Evolutionary conservation across 1,284 basidiomycete species (phyloP).

Genomic region (Melampsora larici-populina): DNA sequence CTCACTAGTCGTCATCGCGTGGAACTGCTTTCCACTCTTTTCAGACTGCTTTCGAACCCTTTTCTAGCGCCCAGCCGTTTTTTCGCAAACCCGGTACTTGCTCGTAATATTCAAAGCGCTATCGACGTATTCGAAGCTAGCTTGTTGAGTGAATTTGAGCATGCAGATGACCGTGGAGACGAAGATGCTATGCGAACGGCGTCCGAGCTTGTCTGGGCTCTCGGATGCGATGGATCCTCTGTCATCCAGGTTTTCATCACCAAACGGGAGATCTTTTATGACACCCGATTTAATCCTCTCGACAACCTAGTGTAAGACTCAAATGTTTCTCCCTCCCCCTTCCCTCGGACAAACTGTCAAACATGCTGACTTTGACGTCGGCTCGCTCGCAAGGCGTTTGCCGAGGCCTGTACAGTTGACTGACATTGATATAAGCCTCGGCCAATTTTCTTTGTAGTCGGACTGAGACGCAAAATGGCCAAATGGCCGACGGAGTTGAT

Average conservation of each 20-base stretch:
- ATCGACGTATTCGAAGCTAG: slow-evolving; percentile 82
- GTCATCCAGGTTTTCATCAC: slow-evolving; percentile 74
- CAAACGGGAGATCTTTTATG: slow-evolving; percentile 89
- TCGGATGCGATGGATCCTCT: slow-evolving; percentile 57
- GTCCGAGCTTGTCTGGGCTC: slow-evolving; percentile 77
- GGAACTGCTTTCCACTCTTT: slow-evolving; percentile 62
- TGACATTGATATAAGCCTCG: slow-evolving; percentile 47
- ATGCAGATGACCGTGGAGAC: slow-evolving; percentile 68
- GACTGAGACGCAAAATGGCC: slow-evolving; percentile 45
- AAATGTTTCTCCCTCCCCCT: background rate
- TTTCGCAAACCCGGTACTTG: slow-evolving; percentile 63
- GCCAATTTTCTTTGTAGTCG: slow-evolving; percentile 39
- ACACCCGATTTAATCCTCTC: slow-evolving; percentile 72
- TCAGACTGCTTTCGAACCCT: slow-evolving; percentile 58
- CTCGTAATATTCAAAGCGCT: slow-evolving; percentile 67
- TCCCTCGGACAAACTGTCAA: background rate
- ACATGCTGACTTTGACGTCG: too few relatives aligned
- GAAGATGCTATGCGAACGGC: slow-evolving; percentile 71
- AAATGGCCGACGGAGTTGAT: slow-evolving; percentile 62
- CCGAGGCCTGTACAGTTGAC: slow-evolving; percentile 42
- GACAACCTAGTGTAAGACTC: slow-evolving; percentile 75
- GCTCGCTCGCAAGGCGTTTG: background rate
- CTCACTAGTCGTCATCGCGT: slow-evolving; percentile 61
- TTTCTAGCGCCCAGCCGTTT: slow-evolving; percentile 58
- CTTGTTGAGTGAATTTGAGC: slow-evolving; percentile 77